Evolutionary conservation across 192 early-diverging fungal genomes (phyloP), one percentile per base, ranked within the genome.

Genomic region (Phycomyces blakesleeanus): DNA sequence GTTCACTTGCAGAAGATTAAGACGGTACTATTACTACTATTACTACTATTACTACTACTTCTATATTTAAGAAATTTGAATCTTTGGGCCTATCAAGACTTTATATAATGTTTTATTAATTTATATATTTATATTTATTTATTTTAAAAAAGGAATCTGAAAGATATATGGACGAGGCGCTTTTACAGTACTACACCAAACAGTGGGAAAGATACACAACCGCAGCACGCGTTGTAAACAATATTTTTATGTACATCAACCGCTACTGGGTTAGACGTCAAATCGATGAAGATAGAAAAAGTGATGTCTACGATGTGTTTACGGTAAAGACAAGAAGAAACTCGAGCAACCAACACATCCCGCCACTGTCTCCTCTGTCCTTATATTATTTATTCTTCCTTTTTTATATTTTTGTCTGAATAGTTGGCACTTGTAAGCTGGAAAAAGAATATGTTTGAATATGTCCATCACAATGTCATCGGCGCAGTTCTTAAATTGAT

Each of bases 261-360:
- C 86, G 95, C 38, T 91, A 95, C 73, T 99, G 97, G 97, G 91
- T 98, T 47, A 94, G 92, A 76, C 82, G 97, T 67, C 92, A 96
- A 78, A 89, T 94, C 55, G 94, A 96, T 40, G 97, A 99, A 64
- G 91, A 93, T 26, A 86, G 83, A 72, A 91, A 89, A 78, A 86
- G 81, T 47, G 82, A 81, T 64, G 87, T 95, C 24, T 91, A 89
- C 68, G 94, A 97, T 59, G 88, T 99, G 40, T 93, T 95, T 75
- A 97, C 92, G 59, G 89, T 98, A 75, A 81, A 81, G 80, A 60
- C 6, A 47, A 27, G 0, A 26, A n/a, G n/a, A n/a, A n/a, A n/a
- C n/a, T n/a, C n/a, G 9, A 6, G 9, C 21, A 27, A 26, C 6
- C 12, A 29, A 18, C 26, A 26, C 11, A 14, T 50, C 40, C 29